Conservation (phyloP, 306 rosid species). For the Trichosanthes cucumerina region DNA sequence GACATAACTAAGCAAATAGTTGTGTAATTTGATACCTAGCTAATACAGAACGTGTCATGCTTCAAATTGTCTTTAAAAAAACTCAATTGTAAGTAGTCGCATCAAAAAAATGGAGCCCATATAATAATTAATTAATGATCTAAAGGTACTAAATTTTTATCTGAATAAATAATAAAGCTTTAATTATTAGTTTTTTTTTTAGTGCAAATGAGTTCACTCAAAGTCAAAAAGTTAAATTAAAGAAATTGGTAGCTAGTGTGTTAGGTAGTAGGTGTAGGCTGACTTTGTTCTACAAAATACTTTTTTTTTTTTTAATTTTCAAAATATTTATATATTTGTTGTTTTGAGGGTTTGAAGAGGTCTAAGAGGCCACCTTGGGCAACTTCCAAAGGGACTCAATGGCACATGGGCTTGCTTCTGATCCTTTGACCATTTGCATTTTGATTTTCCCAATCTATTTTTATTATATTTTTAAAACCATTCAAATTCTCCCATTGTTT, state of each 20-base stretch:
- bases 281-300: neutral
- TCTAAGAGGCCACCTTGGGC: neutral
- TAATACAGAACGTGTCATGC: neutral
- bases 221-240: slow-evolving; percentile 1
- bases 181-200: neutral
- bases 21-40: neutral
- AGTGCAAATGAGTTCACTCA: neutral
- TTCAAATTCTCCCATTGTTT: neutral
- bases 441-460: neutral
- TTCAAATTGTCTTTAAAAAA: no score
- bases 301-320: neutral
- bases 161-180: neutral
- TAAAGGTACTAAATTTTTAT: neutral
- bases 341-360: slow-evolving; percentile 3
- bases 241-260: slow-evolving; percentile 1
- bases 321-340: neutral
- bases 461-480: neutral
- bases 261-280: neutral
- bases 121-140: neutral
- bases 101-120: neutral
- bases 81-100: no score
- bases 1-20: neutral
- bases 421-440: neutral
- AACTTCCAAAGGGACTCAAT: neutral
- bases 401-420: slow-evolving; percentile 2